These are phyloP conservation scores for Nowakowskiella sp. DNA, from an alignment of 192 early-diverging fungal genomes.

Conservation along the genomic window DNA sequence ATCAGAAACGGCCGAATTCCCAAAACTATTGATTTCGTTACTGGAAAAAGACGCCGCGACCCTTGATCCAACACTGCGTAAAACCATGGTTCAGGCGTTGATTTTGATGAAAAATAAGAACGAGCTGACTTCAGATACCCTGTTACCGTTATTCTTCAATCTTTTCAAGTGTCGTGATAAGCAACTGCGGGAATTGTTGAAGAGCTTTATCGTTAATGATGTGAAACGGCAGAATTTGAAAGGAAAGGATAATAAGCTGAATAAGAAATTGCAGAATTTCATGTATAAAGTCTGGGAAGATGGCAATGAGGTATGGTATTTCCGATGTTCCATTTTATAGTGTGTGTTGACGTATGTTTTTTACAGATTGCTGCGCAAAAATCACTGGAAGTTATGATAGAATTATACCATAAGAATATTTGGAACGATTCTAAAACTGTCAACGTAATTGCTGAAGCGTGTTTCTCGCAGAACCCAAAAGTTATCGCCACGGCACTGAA, in stretches of 20 bases:
- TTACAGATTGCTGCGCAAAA: constrained; percentile 82
- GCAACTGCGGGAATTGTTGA: constrained; percentile 75
- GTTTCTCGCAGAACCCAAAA: constrained; percentile 86
- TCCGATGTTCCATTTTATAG: neutral
- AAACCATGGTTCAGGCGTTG: constrained; percentile 80
- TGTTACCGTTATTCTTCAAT: constrained; percentile 90
- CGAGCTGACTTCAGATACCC: constrained; percentile 13
- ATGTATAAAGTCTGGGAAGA: constrained; percentile 95
- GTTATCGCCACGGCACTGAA: constrained; percentile 86
- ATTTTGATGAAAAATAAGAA: constrained; percentile 85
- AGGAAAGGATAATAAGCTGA: constrained; percentile 93
- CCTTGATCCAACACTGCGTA: constrained; percentile 74
- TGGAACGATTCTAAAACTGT: constrained; percentile 99
- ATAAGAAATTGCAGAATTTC: constrained; percentile 93
- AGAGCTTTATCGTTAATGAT: constrained; percentile 90
- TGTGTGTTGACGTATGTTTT: constrained; percentile 3
- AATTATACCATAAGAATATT: constrained; percentile 91
- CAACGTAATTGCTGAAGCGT: constrained; percentile 95
- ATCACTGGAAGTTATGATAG: constrained; percentile 94
- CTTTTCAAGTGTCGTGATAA: constrained; percentile 94
- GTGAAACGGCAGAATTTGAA: constrained; percentile 90
- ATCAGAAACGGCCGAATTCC: constrained; percentile 57
- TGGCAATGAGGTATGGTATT: constrained; percentile 33
- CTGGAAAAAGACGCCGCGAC: constrained; percentile 73
- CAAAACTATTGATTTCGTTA: constrained; percentile 74